A percentile compares a stretch with the other conserved stretches of the same genome.
These are phyloP conservation scores for Chlorencoelia australis DNA, from an alignment of 2,329 filamentous ascomycete species.

Conservation along the genomic window DNA sequence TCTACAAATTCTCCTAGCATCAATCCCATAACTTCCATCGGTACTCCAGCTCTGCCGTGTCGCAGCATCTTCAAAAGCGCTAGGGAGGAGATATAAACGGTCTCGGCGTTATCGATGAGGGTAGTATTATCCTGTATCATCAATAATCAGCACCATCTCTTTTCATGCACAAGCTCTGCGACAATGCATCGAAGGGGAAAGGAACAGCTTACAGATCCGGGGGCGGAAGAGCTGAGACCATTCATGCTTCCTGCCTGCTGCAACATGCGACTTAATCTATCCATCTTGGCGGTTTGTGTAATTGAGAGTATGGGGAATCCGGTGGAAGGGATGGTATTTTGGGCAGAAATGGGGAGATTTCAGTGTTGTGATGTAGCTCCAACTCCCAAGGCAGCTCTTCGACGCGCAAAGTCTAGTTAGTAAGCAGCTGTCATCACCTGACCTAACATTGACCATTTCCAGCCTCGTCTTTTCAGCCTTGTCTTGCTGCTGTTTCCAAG, in stretches of 20 bases:
- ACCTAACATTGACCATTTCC: no score
- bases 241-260: constrained; percentile 64
- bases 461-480: no score
- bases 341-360: not conserved
- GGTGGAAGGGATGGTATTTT: constrained; percentile 1
- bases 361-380: constrained; percentile 10
- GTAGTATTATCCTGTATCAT: constrained; percentile 66
- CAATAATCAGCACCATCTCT: constrained; percentile 8
- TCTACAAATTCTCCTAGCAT: constrained; percentile 99
- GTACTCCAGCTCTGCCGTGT: constrained; percentile 92
- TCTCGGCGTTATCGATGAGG: constrained; percentile 97
- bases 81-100: constrained; percentile 96
- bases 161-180: constrained; percentile 4
- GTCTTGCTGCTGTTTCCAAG: no score
- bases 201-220: constrained; percentile 45
- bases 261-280: constrained; percentile 84
- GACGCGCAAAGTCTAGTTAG: no score
- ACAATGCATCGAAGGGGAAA: constrained; percentile 3
- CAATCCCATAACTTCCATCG: constrained; percentile 99
- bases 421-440: no score
- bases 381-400: constrained; percentile 12
- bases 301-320: constrained; percentile 1
- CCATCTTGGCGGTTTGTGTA: constrained; percentile 46
- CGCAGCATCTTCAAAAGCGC: constrained; percentile 97
- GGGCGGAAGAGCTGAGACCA: constrained; percentile 42